Evolutionary conservation across 306 rosid genomes (phyloP), one percentile per base, ranked within the genome.

Genomic region (Rosa multiflora): DNA sequence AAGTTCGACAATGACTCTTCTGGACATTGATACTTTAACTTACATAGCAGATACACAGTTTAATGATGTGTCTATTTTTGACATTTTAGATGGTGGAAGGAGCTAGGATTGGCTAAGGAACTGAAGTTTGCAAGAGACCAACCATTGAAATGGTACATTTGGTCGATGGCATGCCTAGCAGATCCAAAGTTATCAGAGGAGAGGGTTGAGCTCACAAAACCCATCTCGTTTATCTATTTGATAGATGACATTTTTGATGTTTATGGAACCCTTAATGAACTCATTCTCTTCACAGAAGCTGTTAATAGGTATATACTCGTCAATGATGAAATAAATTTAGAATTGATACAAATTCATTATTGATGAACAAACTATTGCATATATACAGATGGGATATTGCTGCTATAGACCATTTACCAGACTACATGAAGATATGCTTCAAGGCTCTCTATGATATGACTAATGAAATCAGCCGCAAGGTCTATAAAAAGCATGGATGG

Each of bases 91-190:
- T 89, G 93, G 96, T 93, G 98, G 96, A 85, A 51, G 66, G 84
- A 75, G 13, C 80, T 87, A 67, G 98, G 90, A 17, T 84, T 90
- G 79, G 83, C 79, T 0, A 82, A 83, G 26, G 88, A 89, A 63
- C 75, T 93, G 67, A 77, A 55, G 52, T 78, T 79, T 74, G 93
- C 89, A 0, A 88, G 97, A 79, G 88, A 89, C 56, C 92, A 91
- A 67, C 97, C 97, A 20, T 76, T 89, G 1, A 93, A 91, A 87
- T 93, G 98, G 98, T 86, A 89, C 77, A 52, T 83, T 1, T 88
- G 89, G 82, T 84, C 94, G 3, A 29, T 90, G 83, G 92, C 86
- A 59, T 82, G 89, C 72, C 84, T 88, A 6, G 7, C 85, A 8
- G 89, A 87, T 85, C 91, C 89, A 32, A 67, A 18, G 49, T 71